Base-by-base conservation (phyloP, 2,329 filamentous ascomycete species). In the Cytospora piceae region DNA sequence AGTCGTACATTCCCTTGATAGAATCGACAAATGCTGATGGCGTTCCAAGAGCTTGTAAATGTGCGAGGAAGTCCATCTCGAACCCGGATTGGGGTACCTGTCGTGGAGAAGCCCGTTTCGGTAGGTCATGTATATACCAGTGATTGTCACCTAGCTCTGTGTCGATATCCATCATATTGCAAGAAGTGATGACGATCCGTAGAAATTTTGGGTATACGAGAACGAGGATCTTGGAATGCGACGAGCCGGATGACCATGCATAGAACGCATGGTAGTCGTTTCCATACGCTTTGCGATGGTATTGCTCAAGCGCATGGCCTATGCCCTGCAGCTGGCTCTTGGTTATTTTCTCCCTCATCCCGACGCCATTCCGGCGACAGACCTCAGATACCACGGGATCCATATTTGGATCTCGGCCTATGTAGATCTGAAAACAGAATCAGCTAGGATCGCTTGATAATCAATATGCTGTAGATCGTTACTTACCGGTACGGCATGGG, bases 101-200 rank as follows among this genome's bases (percentile, higher is more conserved):
- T 17, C n/a, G 55, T 20, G 9, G 34, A 15, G 46, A 34, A 20
- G 56, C 15, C 17, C 31, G 67, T 58, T 66, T 69, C 4, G 71
- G 71, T 8, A 73, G 4, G 59, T 73, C 71, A 55, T 73, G 71
- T n/a, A 73, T 70, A 32, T 73, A 73, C 69, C 69, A 73, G 20
- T 73, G 71, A 51, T 73, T 73, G 52, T 73, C 71, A 14, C 69
- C 69, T 4, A 71, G 57, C 22, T 69, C 56, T 6, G 72, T 73
- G 49, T 73, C 71, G 12, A 66, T 62, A n/a, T 68, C 55, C 71
- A 72, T 72, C 69, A 73, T 71, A n/a, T 73, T 72, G 27, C 71
- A 73, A 8, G 71, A 72, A 1, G 71, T 73, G 24, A 73, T 73
- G 29, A 70, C 69, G 12, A 73, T 61, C 8, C 71, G 60, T 7